Base-by-base conservation (phyloP, 129 eudicot genomes). In the Lactuca saligna region DNA sequence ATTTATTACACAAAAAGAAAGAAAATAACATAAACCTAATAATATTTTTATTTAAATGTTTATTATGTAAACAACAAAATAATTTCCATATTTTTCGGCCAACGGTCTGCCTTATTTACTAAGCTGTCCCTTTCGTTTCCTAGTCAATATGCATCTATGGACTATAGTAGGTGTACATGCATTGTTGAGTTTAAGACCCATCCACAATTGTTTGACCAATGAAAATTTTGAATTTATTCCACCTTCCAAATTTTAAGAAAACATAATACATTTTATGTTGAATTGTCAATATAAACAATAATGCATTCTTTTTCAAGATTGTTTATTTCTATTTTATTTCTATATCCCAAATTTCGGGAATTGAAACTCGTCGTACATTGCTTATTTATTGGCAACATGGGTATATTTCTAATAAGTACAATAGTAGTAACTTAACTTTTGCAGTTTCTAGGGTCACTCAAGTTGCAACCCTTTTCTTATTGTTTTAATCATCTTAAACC, bases 131-230 rank as follows among this genome's bases (percentile, higher is more conserved):
- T 68, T 46, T 67, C 57, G 16, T 75, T 39, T 67, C n/a, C 48
- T 68, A 29, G 75, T 68, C 80, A 76, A 76, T 61, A 70, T 75
- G 61, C 51, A 60, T 61, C 63, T 25, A 25, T 25, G 29, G 29
- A 25, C 29, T 25, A 25, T 25, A 61, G 68, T 49, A 60, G 67
- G 62, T 50, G 35, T 46, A 48, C 51, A 9, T 65, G 57, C 71
- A 56, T 41, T 65, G 73, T 48, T 66, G 61, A 75, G 20, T 57
- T 41, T 17, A 55, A 35, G 55, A 75, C 49, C 44, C 32, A 38
- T 67, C 50, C 34, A 69, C 59, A 76, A 38, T 29, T 51, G 17
- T 60, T 75, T 68, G 65, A 68, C 75, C 65, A 68, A 51, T 32
- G 51, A 15, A 25, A 68, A 60, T 13, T 68, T 67, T 54, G 50